Evolutionary conservation across 495 filamentous ascomycete genomes (phyloP), one percentile per base, ranked within the genome.

Genomic region (Aspergillus steynii): DNA sequence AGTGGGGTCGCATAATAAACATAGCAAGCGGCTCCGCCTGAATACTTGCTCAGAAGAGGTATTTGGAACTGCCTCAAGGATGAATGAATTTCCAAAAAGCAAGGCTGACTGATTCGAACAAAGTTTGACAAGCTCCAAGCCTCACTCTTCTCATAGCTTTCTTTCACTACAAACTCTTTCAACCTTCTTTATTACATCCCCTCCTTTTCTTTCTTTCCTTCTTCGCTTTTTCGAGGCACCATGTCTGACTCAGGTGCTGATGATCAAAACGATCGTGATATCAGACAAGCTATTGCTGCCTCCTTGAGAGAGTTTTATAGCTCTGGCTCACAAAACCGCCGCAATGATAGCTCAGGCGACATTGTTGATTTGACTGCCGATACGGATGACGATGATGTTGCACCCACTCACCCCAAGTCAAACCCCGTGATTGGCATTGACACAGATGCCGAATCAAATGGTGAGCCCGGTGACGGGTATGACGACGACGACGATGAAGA

Each of bases 301-400:
- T 96, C 92, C 15, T 71, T 96, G 34, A 82, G 85, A 58, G 92
- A 96, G 70, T 90, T 90, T 85, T 89, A 94, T 70, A 88, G 5
- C 34, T 8, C 32, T 54, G 7, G 4, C 14, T 42, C 37, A 48
- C 48, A 50, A 6, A 55, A 20, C 3, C 20, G 12, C 1, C 0
- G 1, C 25, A 34, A 46, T n/a, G 53, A 48, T 6, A n/a, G 54
- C 1, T 50, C 53, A 20, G 12, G 26, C 12, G 27, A 62, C 27
- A 55, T 77, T 28, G 72, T 81, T 14, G 78, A 81, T 55, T 60
- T 81, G 27, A 80, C 78, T 4, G 66, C 61, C 20, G 73, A 77
- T 31, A 73, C 74, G 0, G 71, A 70, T 47, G 55, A 66, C 50
- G 72, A 77, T 26, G 72, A 76, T 15, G 46, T 75, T 6, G 20